Base-by-base conservation (phyloP, 495 filamentous ascomycete species). In the Aspergillus ostianus region DNA sequence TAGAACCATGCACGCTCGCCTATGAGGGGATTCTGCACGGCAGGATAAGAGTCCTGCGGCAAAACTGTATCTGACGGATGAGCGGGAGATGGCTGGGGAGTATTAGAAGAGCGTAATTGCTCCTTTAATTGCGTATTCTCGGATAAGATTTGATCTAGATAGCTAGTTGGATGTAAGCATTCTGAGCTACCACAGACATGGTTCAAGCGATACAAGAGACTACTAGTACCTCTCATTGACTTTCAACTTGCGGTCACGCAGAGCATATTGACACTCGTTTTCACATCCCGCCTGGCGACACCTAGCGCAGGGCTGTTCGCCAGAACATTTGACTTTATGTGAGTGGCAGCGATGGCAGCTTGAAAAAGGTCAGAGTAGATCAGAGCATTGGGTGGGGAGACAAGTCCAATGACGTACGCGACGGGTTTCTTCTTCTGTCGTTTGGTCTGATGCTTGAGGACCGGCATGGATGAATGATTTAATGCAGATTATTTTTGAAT, bases 251-350 rank as follows among this genome's bases (percentile, higher is more conserved):
- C 73, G 67, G 59, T 76, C 72, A 27, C 72, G 69, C 47, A 65
- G 61, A 8, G 73, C 60, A 58, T 75, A 77, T 18, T 49, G 54
- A 48, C 73, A 77, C 19, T 73, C 68, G 18, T 60, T 57, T 20
- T 57, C 52, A 50, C 61, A 63, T 3, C 63, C 67, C 15, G 66
- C 53, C 51, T 64, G 64, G 7, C 60, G 65, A 49, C 73, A 77
- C 54, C 64, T 67, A 10, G 48, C 47, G 55, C 74, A 77, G 0
- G 74, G 72, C 51, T 70, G 63, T 51, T 61, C 69, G 2, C 74
- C 74, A 29, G 67, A 71, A 44, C 73, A 77, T 59, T 73, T 77
- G 17, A 77, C 67, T 54, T 75, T 77, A 20, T 70, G 72, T 0
- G 65, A 47, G 54, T 76, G 73, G 54, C 73, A 77, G 62, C 72